Conservation (phyloP, 164 flowering plant species). For the Chimonanthus praecox region DNA sequence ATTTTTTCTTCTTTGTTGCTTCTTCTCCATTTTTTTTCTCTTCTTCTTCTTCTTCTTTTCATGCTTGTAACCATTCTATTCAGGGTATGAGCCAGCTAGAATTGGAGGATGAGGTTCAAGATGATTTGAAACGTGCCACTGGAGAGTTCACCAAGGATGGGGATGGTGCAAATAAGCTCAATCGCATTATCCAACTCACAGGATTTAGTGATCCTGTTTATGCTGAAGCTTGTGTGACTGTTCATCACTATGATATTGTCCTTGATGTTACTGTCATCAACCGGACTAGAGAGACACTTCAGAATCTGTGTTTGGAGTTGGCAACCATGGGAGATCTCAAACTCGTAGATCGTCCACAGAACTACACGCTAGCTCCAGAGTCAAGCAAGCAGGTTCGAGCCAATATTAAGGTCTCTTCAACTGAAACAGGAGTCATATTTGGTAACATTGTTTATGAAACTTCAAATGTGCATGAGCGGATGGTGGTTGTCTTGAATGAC, state of each 20-base stretch:
- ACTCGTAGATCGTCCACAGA: constrained; percentile 97
- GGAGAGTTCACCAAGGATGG: constrained; percentile 87
- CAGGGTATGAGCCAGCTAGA: constrained; percentile 99
- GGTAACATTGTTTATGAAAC: constrained; percentile 98
- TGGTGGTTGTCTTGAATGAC: constrained; percentile 91
- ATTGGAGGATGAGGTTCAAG: constrained; percentile 97
- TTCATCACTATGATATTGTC: constrained; percentile 96
- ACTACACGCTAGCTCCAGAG: constrained; percentile 93
- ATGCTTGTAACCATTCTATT: neutral
- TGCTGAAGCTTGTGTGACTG: constrained; percentile 98
- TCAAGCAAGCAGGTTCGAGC: constrained; percentile 95
- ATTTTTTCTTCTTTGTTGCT: too few species aligned
- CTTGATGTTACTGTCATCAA: constrained; percentile 95
- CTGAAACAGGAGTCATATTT: constrained; percentile 98
- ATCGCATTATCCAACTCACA: constrained; percentile 92
- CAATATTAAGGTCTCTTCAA: constrained; percentile 95
- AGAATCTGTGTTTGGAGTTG: constrained; percentile 91
- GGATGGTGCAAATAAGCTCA: constrained; percentile 86
- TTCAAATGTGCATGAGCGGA: constrained; percentile 86
- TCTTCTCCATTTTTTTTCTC: too few species aligned
- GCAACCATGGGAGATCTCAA: constrained; percentile 99
- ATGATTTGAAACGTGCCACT: constrained; percentile 96
- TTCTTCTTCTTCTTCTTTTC: neutral
- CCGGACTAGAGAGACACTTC: constrained; percentile 91
- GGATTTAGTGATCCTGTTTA: constrained; percentile 99